Conservation (phyloP, 2,329 filamentous ascomycete species). For the Drechmeria coniospora region DNA sequence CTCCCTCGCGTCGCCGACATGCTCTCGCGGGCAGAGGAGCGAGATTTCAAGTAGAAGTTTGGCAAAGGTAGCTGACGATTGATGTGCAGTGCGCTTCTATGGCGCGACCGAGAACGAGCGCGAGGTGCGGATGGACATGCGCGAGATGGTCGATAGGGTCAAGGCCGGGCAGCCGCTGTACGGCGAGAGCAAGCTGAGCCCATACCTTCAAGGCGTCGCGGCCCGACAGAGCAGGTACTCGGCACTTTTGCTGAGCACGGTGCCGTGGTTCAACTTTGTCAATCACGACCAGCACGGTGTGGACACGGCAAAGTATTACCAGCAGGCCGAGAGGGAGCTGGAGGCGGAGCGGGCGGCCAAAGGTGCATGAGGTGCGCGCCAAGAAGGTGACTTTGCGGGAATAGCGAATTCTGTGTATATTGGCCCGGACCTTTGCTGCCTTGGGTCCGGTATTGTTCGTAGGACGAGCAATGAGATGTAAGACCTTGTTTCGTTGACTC, state of each 20-base stretch:
- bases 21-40: constrained; percentile 1
- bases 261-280: constrained; percentile 98
- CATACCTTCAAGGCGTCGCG: constrained; percentile 88
- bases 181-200: constrained; percentile 59
- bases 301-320: constrained; percentile 97
- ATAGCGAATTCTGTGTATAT: constrained; percentile 12
- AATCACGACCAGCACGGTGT: constrained; percentile 94
- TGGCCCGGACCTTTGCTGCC: constrained; percentile 9
- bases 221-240: constrained; percentile 86
- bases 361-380: constrained; percentile 2
- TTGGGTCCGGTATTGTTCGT: too few relatives aligned
- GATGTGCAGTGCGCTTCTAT: constrained; percentile 70
- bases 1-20: not conserved
- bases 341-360: constrained; percentile 47
- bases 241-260: constrained; percentile 63
- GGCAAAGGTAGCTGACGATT: too few relatives aligned
- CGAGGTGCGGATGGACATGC: constrained; percentile 92
- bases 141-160: constrained; percentile 93
- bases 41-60: too few relatives aligned
- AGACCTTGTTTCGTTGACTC: not conserved
- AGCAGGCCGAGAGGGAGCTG: constrained; percentile 83
- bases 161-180: constrained; percentile 86
- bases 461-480: too few relatives aligned
- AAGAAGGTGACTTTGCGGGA: too few relatives aligned
- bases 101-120: constrained; percentile 84